phyloP scores from a whole-genome alignment of 148 eudicot genomes.

The Rhododendron williamsianum region DNA sequence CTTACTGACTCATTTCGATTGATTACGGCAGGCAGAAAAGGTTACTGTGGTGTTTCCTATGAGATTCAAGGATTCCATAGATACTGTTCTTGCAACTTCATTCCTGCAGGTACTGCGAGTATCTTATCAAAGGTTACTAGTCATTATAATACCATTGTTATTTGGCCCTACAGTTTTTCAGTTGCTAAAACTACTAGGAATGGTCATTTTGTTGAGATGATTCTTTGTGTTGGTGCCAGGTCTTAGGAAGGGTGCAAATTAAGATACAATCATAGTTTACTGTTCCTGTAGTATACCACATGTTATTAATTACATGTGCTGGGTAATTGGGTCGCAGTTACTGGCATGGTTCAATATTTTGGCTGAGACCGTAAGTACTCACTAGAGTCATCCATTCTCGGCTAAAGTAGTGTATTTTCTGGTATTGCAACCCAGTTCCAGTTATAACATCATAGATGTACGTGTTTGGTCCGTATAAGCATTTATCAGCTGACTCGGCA shows the following conservation, averaged over 20 bases:
- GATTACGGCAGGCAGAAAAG: conserved; percentile 62
- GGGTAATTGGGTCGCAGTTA: neutral
- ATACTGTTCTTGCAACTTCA: conserved; percentile 75
- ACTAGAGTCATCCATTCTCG: neutral
- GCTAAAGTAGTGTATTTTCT: neutral
- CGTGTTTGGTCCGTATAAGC: neutral
- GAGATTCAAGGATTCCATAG: conserved; percentile 88
- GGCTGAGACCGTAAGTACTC: neutral
- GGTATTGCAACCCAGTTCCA: neutral
- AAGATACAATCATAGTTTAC: neutral
- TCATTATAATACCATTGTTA: neutral
- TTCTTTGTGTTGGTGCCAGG: neutral
- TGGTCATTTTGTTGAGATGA: neutral
- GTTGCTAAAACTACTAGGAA: conserved; percentile 1
- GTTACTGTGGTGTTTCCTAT: conserved; percentile 85
- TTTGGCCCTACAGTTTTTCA: neutral
- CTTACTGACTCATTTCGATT: conserved; percentile 8
- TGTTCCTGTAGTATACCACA: neutral
- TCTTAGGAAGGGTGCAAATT: neutral
- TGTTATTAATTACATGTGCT: neutral
- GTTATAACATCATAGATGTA: neutral
- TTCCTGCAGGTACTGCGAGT: conserved; percentile 72
- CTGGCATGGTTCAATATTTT: neutral
- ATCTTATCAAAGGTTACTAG: neutral
- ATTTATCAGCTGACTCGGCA: neutral